A percentile compares a stretch with the other conserved stretches of the same genome.
These are phyloP conservation scores for Lactarius sp. DNA, from an alignment of 768 basidiomycete genomes.

Conservation along the genomic window DNA sequence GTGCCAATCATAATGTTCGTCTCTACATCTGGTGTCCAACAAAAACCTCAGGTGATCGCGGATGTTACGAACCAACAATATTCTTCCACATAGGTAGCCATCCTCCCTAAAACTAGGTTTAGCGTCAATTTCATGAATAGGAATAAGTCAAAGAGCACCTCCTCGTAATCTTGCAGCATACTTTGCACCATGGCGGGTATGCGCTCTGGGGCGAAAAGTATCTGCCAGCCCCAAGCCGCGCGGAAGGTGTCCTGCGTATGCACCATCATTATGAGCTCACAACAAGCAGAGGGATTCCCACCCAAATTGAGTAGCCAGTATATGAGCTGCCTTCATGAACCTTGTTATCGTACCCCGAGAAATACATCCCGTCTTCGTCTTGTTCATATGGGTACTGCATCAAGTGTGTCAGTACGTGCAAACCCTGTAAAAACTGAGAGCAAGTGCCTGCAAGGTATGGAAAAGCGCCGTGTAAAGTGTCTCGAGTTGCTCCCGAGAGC, in stretches of 20 bases:
- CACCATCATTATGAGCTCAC: neutral
- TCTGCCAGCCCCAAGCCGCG: slow-evolving; percentile 74
- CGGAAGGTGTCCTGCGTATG: slow-evolving; percentile 63
- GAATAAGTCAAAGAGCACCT: slow-evolving; percentile 37
- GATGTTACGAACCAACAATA: neutral
- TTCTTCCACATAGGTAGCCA: neutral
- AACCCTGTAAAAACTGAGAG: neutral
- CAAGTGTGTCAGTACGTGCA: slow-evolving; percentile 21
- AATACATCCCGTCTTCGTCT: slow-evolving; percentile 60
- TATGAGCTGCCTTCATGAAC: slow-evolving; percentile 67
- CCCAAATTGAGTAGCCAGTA: slow-evolving; percentile 79
- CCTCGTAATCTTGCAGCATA: slow-evolving; percentile 73
- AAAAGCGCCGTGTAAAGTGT: neutral
- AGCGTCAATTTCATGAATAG: neutral
- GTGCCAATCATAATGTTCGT: slow-evolving; percentile 87
- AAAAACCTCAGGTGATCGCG: neutral
- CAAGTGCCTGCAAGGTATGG: neutral
- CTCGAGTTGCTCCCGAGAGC: neutral
- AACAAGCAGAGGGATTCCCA: slow-evolving; percentile 30
- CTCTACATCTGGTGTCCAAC: slow-evolving; percentile 35
- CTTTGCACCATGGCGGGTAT: slow-evolving; percentile 69
- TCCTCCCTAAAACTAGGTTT: neutral
- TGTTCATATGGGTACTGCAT: slow-evolving; percentile 73
- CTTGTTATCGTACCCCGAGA: slow-evolving; percentile 68
- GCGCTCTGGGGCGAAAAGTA: slow-evolving; percentile 73